Evolutionary conservation across 1,139 yeast genomes (phyloP).

Genomic region (Yamadazyma aaseri): DNA sequence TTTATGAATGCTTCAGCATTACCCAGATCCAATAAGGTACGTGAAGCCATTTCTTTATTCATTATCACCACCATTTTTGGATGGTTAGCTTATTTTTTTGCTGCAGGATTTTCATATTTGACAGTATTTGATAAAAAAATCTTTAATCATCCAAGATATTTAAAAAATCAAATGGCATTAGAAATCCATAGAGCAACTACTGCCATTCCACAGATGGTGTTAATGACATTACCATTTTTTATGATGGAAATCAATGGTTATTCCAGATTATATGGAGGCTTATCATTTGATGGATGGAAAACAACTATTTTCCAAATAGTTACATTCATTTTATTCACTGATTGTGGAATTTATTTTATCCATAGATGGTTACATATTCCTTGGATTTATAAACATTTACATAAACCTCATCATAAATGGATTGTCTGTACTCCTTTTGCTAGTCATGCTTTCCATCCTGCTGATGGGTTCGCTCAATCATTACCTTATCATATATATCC

Average conservation of each 20-base stretch:
- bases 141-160: constrained; percentile 92
- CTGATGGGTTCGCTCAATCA: constrained; percentile 92
- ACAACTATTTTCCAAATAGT: constrained; percentile 68
- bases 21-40: constrained; percentile 65
- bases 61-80: constrained; percentile 81
- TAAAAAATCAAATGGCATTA: constrained; percentile 85
- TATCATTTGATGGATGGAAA: constrained; percentile 66
- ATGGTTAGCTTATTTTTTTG: constrained; percentile 71
- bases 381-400: constrained; percentile 74
- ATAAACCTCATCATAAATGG: constrained; percentile 99
- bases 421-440: constrained; percentile 98
- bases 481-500: constrained; percentile 92
- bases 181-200: constrained; percentile 77
- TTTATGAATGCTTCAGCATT: constrained; percentile 63
- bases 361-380: constrained; percentile 96
- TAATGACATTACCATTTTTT: constrained; percentile 87
- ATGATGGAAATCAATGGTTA: constrained; percentile 78
- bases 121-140: constrained; percentile 83
- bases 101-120: constrained; percentile 71
- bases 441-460: constrained; percentile 97
- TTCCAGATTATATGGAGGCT: constrained; percentile 70
- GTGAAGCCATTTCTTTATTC: constrained; percentile 70
- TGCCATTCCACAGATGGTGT: constrained; percentile 87
- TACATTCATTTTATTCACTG: constrained; percentile 84
- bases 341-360: constrained; percentile 84